A percentile compares a stretch with the other conserved stretches of the same genome.
Conservation (phyloP, 2,329 filamentous ascomycete species). For the Coniochaeta ligniaria region DNA sequence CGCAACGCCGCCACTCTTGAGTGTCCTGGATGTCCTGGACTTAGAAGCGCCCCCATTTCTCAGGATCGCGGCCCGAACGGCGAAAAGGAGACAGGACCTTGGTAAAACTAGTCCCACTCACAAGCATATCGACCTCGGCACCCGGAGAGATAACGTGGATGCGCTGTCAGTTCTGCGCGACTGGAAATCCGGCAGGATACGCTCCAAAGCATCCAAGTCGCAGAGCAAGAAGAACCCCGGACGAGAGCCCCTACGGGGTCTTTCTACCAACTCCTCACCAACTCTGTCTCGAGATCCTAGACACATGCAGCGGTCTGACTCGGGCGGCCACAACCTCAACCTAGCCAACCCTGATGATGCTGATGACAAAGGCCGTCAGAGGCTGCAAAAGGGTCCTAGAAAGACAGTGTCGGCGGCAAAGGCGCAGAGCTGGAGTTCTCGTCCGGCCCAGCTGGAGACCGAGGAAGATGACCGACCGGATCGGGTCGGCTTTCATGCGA, state of each 20-base stretch:
- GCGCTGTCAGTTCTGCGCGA: constrained; percentile 42
- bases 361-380: not conserved
- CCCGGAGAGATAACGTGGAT: constrained; percentile 53
- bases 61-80: constrained; percentile 53
- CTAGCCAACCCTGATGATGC: constrained; percentile 6
- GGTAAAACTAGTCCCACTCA: constrained; percentile 47
- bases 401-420: not conserved
- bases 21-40: constrained; percentile 55
- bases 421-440: constrained; percentile 6
- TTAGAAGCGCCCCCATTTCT: constrained; percentile 47
- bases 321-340: constrained; percentile 2
- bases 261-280: constrained; percentile 11
- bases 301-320: not conserved
- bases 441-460: constrained; percentile 52
- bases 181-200: constrained; percentile 49
- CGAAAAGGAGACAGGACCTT: constrained; percentile 34
- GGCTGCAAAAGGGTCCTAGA: not conserved
- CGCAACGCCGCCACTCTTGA: constrained; percentile 36
- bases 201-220: constrained; percentile 19
- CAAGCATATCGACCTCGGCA: constrained; percentile 55
- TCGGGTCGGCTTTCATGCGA: constrained; percentile 35
- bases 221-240: constrained; percentile 5
- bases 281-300: not conserved
- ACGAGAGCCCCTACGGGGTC: constrained; percentile 15
- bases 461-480: constrained; percentile 26